Conservation (phyloP, 2,329 filamentous ascomycete genomes). For the Ambrosiella beaveri region DNA sequence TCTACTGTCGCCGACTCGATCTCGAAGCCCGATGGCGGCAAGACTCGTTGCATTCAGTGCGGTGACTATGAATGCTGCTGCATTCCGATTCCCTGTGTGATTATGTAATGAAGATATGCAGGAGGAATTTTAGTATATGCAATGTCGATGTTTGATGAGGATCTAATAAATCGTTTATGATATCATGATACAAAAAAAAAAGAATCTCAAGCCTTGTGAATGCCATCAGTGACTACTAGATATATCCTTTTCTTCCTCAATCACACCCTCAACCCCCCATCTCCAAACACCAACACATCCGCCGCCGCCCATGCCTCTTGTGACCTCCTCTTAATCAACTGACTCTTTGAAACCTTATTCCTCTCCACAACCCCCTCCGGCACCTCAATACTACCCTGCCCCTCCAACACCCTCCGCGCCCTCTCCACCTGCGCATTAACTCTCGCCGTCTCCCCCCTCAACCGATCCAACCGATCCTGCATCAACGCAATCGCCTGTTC, state of each 20-base stretch:
- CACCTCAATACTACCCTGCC: constrained; percentile 38
- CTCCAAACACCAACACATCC: neutral
- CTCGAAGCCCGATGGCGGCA: constrained; percentile 29
- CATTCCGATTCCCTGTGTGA: constrained; percentile 30
- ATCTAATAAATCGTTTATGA: neutral
- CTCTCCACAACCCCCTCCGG: constrained; percentile 5
- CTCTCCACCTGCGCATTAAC: constrained; percentile 52
- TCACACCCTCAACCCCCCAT: neutral
- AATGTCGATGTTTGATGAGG: neutral
- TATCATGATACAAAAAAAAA: neutral
- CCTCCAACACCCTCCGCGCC: constrained; percentile 55
- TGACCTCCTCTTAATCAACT: neutral
- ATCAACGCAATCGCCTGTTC: constrained; percentile 77
- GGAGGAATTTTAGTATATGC: too few species aligned
- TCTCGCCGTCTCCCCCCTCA: constrained; percentile 53
- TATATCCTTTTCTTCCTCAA: neutral
- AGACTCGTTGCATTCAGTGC: constrained; percentile 33
- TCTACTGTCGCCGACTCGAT: constrained; percentile 32
- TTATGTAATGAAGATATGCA: constrained; percentile 24
- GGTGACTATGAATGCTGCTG: constrained; percentile 37
- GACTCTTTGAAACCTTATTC: neutral
- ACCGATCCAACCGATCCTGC: constrained; percentile 63
- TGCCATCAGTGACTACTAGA: neutral
- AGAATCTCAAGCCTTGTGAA: too few species aligned
- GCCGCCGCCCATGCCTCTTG: neutral